Conservation (phyloP, 345 rosid genomes). For the Corchorus olitorius region DNA sequence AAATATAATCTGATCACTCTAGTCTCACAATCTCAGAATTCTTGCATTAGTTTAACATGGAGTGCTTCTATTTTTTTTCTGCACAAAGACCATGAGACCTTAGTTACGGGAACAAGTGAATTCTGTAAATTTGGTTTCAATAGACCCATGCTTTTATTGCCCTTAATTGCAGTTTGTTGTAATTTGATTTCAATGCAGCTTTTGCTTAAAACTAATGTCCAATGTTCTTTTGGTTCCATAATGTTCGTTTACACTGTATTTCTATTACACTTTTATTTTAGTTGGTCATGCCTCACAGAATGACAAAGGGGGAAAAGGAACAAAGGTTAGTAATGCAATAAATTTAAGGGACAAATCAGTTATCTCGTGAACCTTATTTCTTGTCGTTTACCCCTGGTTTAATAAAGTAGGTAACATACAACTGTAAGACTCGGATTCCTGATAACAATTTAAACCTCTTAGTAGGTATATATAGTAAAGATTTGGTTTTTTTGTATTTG, state of each 20-base stretch:
- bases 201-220: conserved; percentile 2
- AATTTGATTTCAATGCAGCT: background rate
- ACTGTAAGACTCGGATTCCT: background rate
- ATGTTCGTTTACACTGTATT: conserved; percentile 4
- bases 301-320: background rate
- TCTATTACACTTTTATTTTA: background rate
- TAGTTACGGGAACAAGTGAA: background rate
- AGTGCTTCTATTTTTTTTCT: conserved; percentile 2
- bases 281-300: background rate
- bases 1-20: conserved; percentile 14
- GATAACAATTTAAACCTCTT: background rate
- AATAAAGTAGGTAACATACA: background rate
- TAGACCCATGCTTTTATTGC: background rate
- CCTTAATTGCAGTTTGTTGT: background rate
- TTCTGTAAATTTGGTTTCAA: background rate
- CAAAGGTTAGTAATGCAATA: background rate
- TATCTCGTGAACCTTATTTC: background rate
- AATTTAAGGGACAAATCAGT: background rate
- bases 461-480: background rate
- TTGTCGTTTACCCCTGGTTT: background rate
- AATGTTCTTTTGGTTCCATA: background rate
- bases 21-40: conserved; percentile 22
- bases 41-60: conserved; percentile 11
- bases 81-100: background rate
- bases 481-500: background rate